Conservation (phyloP, 108 stramenopile species). For the Cyclotella atomus region DNA sequence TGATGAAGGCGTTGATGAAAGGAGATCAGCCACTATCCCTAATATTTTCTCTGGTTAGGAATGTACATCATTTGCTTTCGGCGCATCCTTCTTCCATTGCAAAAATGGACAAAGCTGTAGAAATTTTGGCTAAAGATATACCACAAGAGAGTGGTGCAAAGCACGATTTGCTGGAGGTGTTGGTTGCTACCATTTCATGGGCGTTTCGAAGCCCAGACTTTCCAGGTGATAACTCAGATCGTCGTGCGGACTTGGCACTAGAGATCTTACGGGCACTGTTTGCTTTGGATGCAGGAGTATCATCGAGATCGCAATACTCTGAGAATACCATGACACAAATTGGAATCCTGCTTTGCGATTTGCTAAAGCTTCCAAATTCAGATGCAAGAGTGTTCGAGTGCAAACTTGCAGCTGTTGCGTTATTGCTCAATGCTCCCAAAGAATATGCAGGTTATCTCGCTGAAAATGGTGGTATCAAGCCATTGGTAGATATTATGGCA, state of each 20-base stretch:
- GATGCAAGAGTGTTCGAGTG: conserved; percentile 50
- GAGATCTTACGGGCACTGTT: conserved; percentile 71
- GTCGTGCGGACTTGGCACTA: conserved; percentile 58
- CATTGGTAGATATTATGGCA: conserved; percentile 53
- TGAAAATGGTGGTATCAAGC: conserved; percentile 26
- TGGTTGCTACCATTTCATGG: conserved; percentile 43
- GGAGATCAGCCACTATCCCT: conserved; percentile 41
- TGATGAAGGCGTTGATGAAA: conserved; percentile 39
- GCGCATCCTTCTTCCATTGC: conserved; percentile 49
- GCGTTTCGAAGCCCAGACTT: conserved; percentile 46
- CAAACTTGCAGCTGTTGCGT: conserved; percentile 62
- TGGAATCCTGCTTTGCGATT: conserved; percentile 30
- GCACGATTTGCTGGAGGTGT: conserved; percentile 42
- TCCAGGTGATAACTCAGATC: conserved; percentile 55
- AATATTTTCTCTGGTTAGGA: conserved; percentile 57
- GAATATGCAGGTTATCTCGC: conserved; percentile 51
- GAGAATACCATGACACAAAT: conserved; percentile 35
- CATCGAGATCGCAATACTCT: conserved; percentile 31
- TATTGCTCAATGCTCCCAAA: conserved; percentile 65
- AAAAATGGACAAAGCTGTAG: conserved; percentile 40
- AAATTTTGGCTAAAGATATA: conserved; percentile 10
- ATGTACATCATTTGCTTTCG: conserved; percentile 65
- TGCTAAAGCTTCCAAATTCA: conserved; percentile 33
- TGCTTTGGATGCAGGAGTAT: conserved; percentile 52
- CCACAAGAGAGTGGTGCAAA: conserved; percentile 10